A percentile compares a stretch with the other conserved stretches of the same genome.
Evolutionary conservation across 345 rosid genomes (phyloP).

Genomic region (Eucalyptus regnans): DNA sequence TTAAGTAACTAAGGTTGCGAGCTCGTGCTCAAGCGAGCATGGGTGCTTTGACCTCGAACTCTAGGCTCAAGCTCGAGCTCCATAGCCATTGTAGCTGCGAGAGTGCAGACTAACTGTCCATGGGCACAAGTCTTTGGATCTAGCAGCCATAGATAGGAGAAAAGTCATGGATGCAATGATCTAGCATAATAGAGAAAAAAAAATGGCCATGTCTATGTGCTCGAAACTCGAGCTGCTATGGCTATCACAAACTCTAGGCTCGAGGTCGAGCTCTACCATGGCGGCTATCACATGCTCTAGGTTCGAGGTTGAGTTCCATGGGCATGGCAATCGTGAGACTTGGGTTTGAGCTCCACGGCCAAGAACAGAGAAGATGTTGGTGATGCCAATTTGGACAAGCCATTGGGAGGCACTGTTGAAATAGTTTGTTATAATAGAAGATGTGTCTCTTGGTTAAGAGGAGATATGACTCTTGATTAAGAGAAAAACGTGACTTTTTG

Average conservation of each 20-base stretch:
- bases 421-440: not conserved
- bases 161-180: not conserved
- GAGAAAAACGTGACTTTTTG: not conserved
- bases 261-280: not conserved
- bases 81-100: too few relatives aligned
- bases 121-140: not conserved
- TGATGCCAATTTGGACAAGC: not conserved
- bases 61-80: not conserved
- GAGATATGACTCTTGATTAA: not conserved
- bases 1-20: not conserved
- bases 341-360: not conserved
- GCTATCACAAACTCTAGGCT: not conserved
- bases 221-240: not conserved
- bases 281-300: not conserved
- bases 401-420: not conserved
- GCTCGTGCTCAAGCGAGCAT: not conserved
- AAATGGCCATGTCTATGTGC: not conserved
- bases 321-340: not conserved
- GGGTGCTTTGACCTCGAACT: not conserved
- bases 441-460: not conserved
- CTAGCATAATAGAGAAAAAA: not conserved
- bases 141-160: not conserved
- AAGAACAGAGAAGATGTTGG: not conserved
- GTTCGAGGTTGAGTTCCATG: not conserved
- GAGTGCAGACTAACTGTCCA: not conserved